Percentiles rank a stretch among this genome's conserved stretches.
These are phyloP conservation scores for Ilyonectria destructans DNA, from an alignment of 2,329 filamentous ascomycete genomes.

Conservation along the genomic window DNA sequence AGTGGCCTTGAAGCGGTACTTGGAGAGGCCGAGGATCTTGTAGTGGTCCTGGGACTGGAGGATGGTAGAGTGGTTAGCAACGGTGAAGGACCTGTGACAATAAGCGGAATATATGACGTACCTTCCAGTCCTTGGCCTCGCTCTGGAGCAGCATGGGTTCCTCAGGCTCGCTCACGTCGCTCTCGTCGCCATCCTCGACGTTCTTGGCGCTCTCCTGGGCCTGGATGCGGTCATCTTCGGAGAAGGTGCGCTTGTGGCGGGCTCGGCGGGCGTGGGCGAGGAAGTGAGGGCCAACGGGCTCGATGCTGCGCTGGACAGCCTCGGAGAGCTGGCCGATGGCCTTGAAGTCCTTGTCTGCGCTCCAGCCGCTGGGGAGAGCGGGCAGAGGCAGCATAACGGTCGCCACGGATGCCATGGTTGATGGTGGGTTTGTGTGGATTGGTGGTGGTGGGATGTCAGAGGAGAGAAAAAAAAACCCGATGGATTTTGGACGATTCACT, in stretches of 20 bases:
- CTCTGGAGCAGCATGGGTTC: slow-evolving; percentile 92
- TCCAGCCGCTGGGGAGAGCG: slow-evolving; percentile 85
- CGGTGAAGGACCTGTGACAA: background rate
- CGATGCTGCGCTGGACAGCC: slow-evolving; percentile 88
- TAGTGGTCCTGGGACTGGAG: slow-evolving; percentile 94
- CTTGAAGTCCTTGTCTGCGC: slow-evolving; percentile 93
- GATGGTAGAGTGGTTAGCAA: background rate
- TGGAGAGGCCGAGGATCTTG: slow-evolving; percentile 92
- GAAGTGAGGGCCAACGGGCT: slow-evolving; percentile 98
- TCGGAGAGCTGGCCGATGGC: slow-evolving; percentile 82
- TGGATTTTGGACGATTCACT: slow-evolving; percentile 39
- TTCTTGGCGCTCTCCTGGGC: slow-evolving; percentile 96
- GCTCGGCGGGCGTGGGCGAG: slow-evolving; percentile 96
- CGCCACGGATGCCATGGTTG: slow-evolving; percentile 75
- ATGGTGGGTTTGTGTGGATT: slow-evolving; percentile 35
- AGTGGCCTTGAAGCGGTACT: slow-evolving; percentile 92
- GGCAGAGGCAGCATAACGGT: slow-evolving; percentile 80
- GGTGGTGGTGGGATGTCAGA: slow-evolving; percentile 38
- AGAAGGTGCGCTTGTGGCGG: slow-evolving; percentile 97
- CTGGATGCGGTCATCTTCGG: slow-evolving; percentile 97
- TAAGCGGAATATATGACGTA: slow-evolving; percentile 57
- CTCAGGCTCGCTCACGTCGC: slow-evolving; percentile 94
- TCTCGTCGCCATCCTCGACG: slow-evolving; percentile 90
- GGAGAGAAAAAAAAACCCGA: slow-evolving; percentile 37
- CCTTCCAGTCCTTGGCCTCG: slow-evolving; percentile 99